phyloP scores from a whole-genome alignment of 495 filamentous ascomycete genomes.

The Massariosphaeria phaeospora region DNA sequence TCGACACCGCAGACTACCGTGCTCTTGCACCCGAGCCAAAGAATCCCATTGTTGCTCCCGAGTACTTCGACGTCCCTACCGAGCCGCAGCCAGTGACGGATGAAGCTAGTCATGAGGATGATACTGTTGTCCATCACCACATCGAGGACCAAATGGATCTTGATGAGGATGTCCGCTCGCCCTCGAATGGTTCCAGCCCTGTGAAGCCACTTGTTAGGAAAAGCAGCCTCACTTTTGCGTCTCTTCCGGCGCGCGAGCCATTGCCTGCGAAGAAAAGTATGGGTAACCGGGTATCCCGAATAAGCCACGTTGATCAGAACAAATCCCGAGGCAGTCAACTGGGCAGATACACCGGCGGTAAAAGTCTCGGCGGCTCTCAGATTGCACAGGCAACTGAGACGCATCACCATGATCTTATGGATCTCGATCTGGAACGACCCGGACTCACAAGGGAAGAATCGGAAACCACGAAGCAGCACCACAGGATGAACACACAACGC shows the following conservation, averaged over 20 bases:
- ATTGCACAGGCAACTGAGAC: conserved; percentile 46
- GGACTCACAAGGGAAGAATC: conserved; percentile 37
- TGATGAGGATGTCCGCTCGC: conserved; percentile 52
- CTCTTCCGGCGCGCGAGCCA: conserved; percentile 85
- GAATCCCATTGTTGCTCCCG: conserved; percentile 5
- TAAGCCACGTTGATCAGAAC: conserved; percentile 69
- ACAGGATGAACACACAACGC: conserved; percentile 84
- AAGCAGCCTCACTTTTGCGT: conserved; percentile 89
- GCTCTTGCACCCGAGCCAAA: conserved; percentile 6
- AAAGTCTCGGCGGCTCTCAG: conserved; percentile 47
- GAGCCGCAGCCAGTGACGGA: conserved; percentile 14
- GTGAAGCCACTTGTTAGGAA: conserved; percentile 68
- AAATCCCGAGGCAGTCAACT: conserved; percentile 57
- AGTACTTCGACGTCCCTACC: conserved; percentile 14
- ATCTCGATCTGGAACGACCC: conserved; percentile 51
- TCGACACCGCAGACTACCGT: conserved; percentile 8
- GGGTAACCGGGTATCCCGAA: conserved; percentile 65
- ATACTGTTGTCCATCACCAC: conserved; percentile 29
- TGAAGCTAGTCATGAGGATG: conserved; percentile 3
- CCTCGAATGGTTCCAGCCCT: conserved; percentile 59
- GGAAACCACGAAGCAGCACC: conserved; percentile 57
- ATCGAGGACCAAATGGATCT: conserved; percentile 46
- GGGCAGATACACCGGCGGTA: conserved; percentile 58
- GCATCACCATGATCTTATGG: conserved; percentile 52
- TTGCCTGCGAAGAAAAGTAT: conserved; percentile 73